A percentile compares a stretch with the other conserved stretches of the same genome.
Evolutionary conservation across 164 flowering plant genomes (phyloP).

Genomic region (Vitis rotundifolia): DNA sequence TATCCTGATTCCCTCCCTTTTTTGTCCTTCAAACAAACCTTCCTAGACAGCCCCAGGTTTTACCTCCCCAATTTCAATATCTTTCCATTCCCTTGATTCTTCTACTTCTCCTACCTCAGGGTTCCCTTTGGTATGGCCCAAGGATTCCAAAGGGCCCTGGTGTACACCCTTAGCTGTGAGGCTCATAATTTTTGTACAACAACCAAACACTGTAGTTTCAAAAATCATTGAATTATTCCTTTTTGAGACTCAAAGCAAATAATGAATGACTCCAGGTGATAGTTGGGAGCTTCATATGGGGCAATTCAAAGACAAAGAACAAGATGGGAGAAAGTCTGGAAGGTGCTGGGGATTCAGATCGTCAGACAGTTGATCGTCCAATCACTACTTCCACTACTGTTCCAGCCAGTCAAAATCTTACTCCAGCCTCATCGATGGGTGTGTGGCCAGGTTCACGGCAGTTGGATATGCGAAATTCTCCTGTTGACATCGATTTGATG

Average conservation of each 20-base stretch:
- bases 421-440: slow-evolving; percentile 29
- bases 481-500: slow-evolving; percentile 52
- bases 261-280: slow-evolving; percentile 38
- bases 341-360: slow-evolving; percentile 25
- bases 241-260: background rate
- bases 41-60: no score
- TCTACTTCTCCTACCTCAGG: no score
- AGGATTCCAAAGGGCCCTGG: no score
- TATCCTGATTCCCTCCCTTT: no score
- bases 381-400: slow-evolving; percentile 21
- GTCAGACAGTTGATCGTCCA: slow-evolving; percentile 24
- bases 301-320: slow-evolving; percentile 38
- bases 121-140: no score
- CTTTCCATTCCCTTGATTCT: no score
- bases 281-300: slow-evolving; percentile 53
- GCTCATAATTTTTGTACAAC: no score
- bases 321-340: slow-evolving; percentile 26
- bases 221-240: background rate
- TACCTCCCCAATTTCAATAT: no score
- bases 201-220: background rate
- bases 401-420: slow-evolving; percentile 33
- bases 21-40: no score
- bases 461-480: slow-evolving; percentile 33
- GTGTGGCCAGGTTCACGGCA: slow-evolving; percentile 37
- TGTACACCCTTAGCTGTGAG: no score